phyloP scores from a whole-genome alignment of 768 basidiomycete genomes.

The Mycena polygramma region DNA sequence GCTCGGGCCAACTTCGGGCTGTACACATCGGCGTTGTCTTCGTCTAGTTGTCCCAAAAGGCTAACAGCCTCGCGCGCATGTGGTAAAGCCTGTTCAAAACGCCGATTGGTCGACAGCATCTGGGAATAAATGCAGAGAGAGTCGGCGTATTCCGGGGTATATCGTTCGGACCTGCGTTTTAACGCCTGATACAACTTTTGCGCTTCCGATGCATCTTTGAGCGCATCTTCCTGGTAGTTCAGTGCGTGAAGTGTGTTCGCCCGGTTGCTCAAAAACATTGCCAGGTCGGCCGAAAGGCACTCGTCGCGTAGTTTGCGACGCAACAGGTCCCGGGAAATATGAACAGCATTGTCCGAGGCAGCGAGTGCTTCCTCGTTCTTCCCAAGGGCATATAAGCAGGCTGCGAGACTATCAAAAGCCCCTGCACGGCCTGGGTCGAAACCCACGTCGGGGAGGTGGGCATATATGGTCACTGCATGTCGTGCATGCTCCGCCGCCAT shows the following conservation, averaged over 20 bases:
- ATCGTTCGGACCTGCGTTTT: too few relatives aligned
- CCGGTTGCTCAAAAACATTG: slow-evolving; percentile 19
- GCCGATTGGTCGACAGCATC: not conserved
- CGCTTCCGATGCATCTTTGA: not conserved
- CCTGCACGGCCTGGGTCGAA: too few relatives aligned
- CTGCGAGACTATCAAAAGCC: too few relatives aligned
- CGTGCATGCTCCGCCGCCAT: too few relatives aligned
- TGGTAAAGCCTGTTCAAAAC: not conserved
- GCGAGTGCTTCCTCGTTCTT: not conserved
- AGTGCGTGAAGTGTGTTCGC: slow-evolving; percentile 1
- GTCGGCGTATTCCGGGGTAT: slow-evolving; percentile 11
- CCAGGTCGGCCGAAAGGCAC: slow-evolving; percentile 14
- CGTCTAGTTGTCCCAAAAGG: not conserved
- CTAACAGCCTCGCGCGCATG: slow-evolving; percentile 2
- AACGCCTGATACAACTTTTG: not conserved
- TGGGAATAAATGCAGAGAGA: slow-evolving; percentile 5
- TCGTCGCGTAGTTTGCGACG: slow-evolving; percentile 3
- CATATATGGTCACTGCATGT: too few relatives aligned
- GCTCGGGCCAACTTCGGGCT: slow-evolving; percentile 4
- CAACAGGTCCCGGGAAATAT: not conserved
- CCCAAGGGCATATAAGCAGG: too few relatives aligned
- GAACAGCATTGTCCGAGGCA: slow-evolving; percentile 7
- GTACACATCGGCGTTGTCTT: slow-evolving; percentile 6
- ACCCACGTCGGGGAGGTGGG: too few relatives aligned
- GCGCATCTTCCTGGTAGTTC: not conserved